Evolutionary conservation across 2,329 filamentous ascomycete species (phyloP).

Genomic region (Penicillium glabrum): DNA sequence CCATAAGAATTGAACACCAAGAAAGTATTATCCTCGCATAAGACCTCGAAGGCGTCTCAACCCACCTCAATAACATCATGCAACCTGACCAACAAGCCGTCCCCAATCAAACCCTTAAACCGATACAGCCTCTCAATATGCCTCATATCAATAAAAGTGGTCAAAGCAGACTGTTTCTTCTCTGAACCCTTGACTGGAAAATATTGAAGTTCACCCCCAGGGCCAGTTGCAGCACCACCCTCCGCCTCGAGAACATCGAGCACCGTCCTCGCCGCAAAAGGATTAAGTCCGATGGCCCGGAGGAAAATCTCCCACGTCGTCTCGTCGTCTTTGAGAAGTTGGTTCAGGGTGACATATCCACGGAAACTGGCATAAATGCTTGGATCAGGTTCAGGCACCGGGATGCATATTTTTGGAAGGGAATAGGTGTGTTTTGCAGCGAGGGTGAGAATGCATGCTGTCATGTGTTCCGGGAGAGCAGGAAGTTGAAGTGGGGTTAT

Average conservation of each 20-base stretch:
- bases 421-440: conserved; percentile 8
- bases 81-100: neutral
- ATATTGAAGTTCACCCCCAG: neutral
- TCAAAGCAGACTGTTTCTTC: neutral
- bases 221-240: neutral
- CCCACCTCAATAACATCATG: neutral
- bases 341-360: neutral
- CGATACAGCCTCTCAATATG: neutral
- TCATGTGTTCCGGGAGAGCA: neutral
- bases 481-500: neutral
- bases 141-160: neutral
- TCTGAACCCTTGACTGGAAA: neutral
- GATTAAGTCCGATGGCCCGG: conserved; percentile 65
- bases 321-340: conserved; percentile 55
- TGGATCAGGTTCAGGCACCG: neutral
- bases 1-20: too few species aligned
- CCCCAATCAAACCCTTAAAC: neutral
- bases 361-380: neutral
- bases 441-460: neutral
- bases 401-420: conserved; percentile 18
- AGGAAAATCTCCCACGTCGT: conserved; percentile 69
- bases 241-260: conserved; percentile 31
- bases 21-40: neutral
- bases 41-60: neutral
- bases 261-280: conserved; percentile 68